Evolutionary conservation across 257 asterid species (phyloP), one percentile per base, ranked within the genome.

Genomic region (Paraleonurus japonicus): DNA sequence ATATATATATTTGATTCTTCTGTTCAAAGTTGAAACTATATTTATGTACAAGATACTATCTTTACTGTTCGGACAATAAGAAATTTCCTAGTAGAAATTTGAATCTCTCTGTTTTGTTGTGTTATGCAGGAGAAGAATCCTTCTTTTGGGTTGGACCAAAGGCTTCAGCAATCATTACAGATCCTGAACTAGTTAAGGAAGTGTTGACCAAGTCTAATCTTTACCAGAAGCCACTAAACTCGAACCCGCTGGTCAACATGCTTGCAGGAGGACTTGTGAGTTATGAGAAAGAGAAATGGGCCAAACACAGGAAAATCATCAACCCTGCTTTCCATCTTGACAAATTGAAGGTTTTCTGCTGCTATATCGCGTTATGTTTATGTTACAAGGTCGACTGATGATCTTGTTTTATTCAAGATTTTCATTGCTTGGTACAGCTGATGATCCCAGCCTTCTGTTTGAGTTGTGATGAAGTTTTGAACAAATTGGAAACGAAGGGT

Each of bases 141-240:
- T 85, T 82, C 32, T 2, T 64, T 7, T 87, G 94, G 96, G 26
- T 80, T 8, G 96, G 96, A 2, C 84, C 89, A n/a, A 76, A 22
- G 22, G 88, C 96, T 6, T 4, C 69, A 4, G 63, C 83, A 4
- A 54, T 81, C 5, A 35, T 88, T 37, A 69, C 67, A 6, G 85
- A 88, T 0, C 71, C 88, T 50, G 88, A 81, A 26, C 77, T 78
- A 11, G 30, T 85, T n/a, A 87, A 75, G 74, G 94, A 87, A 50
- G 78, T 87, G 9, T 7, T 79, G 7, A 35, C 30, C 24, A 85
- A 84, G 82, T n/a, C 5, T 19, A 4, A 72, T 62, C 5, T 43
- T 4, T 89, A 55, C 28, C 75, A 67, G 39, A 88, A 84, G 81
- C 74, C 73, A 5, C 48, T 12, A 7, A 70, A 1, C 27, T 12